Conservation (phyloP, 2,329 filamentous ascomycete species). For the Aciculosporium take region DNA sequence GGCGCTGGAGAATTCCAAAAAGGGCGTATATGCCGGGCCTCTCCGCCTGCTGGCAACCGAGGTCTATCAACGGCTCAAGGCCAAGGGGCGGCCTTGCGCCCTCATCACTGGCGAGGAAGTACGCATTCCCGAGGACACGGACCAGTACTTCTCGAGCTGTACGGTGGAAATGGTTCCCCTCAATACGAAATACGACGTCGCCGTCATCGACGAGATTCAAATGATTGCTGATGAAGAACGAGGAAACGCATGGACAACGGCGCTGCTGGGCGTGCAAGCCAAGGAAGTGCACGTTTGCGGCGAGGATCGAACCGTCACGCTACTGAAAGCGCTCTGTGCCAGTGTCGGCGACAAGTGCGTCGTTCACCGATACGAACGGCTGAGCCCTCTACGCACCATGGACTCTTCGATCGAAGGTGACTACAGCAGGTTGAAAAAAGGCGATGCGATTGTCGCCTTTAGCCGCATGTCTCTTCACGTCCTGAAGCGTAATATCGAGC, state of each 20-base stretch:
- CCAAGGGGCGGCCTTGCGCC: conserved; percentile 62
- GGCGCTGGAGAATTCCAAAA: conserved; percentile 59
- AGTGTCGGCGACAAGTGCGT: conserved; percentile 69
- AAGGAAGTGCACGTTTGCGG: conserved; percentile 89
- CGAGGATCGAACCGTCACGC: conserved; percentile 65
- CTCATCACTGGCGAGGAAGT: conserved; percentile 87
- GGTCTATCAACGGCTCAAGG: conserved; percentile 75
- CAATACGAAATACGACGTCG: conserved; percentile 58
- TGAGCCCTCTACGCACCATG: conserved; percentile 63
- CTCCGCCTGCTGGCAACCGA: conserved; percentile 82
- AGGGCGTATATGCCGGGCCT: conserved; percentile 82
- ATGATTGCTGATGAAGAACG: conserved; percentile 75
- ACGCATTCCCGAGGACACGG: conserved; percentile 45
- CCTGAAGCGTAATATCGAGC: conserved; percentile 65
- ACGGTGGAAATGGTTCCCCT: conserved; percentile 77
- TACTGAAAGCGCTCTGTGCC: conserved; percentile 66
- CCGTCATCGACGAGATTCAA: conserved; percentile 96
- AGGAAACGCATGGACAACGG: conserved; percentile 91
- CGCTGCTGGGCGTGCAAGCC: conserved; percentile 72
- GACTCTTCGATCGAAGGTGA: conserved; percentile 46
- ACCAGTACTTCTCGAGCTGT: conserved; percentile 58
- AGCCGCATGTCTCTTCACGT: conserved; percentile 69
- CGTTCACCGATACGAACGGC: conserved; percentile 68
- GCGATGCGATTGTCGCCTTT: conserved; percentile 82
- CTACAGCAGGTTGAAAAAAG: conserved; percentile 59